Conservation (phyloP, 306 rosid species). For the Malus sieversii region DNA sequence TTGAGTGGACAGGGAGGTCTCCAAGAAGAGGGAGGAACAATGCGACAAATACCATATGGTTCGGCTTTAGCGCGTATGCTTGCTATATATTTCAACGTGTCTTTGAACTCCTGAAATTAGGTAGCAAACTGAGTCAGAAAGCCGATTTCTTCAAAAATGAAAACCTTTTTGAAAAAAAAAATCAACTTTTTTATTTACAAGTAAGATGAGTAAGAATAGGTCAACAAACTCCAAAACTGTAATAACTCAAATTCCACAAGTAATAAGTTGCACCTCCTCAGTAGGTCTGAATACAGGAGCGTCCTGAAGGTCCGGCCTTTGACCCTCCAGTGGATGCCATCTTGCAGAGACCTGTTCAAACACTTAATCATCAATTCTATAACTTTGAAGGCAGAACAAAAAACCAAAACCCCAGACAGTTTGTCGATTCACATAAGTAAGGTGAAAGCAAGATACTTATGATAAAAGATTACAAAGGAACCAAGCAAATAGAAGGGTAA, state of each 20-base stretch:
- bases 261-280: slow-evolving; percentile 62
- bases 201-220: slow-evolving; percentile 9
- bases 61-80: slow-evolving; percentile 78
- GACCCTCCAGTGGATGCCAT: slow-evolving; percentile 84
- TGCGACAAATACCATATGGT: slow-evolving; percentile 90
- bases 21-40: slow-evolving; percentile 97
- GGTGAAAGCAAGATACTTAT: not conserved
- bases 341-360: slow-evolving; percentile 71
- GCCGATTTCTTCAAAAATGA: slow-evolving; percentile 18
- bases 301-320: slow-evolving; percentile 59
- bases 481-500: not conserved
- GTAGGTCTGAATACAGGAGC: slow-evolving; percentile 94
- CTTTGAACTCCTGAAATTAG: slow-evolving; percentile 76
- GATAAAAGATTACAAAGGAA: slow-evolving; percentile 2
- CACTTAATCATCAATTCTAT: slow-evolving; percentile 19
- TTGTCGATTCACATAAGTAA: not conserved
- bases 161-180: not conserved
- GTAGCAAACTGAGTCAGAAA: slow-evolving; percentile 19
- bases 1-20: slow-evolving; percentile 88
- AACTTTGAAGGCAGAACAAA: not conserved
- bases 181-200: slow-evolving; percentile 2
- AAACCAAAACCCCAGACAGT: not conserved
- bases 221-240: not conserved
- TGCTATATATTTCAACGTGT: slow-evolving; percentile 77
- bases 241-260: slow-evolving; percentile 11